Evolutionary conservation across 2,329 filamentous ascomycete genomes (phyloP).

Genomic region (Chrysosphaeria jannelii): DNA sequence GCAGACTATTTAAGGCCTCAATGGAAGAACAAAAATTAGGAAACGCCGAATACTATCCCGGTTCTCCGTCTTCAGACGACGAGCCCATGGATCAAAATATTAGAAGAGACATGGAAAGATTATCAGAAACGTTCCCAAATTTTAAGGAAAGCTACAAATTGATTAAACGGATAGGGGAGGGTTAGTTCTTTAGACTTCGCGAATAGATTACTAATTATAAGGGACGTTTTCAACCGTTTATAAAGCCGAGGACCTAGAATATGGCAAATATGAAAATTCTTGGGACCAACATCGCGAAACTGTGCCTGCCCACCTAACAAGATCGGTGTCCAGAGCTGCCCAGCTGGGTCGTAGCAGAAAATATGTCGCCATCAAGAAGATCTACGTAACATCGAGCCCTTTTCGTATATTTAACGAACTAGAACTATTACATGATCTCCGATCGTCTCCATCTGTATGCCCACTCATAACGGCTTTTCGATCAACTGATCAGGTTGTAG

Average conservation of each 20-base stretch:
- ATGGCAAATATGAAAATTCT: slow-evolving; percentile 54
- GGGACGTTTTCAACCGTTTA: slow-evolving; percentile 97
- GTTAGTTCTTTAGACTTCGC: too few species aligned
- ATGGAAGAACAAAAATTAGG: too few species aligned
- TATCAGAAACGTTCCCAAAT: slow-evolving; percentile 55
- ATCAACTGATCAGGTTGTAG: slow-evolving; percentile 76
- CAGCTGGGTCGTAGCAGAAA: slow-evolving; percentile 21
- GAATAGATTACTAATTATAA: slow-evolving; percentile 21
- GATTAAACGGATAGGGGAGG: slow-evolving; percentile 93
- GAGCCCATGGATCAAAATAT: slow-evolving; percentile 34
- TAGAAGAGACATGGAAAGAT: slow-evolving; percentile 59
- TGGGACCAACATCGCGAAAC: slow-evolving; percentile 53
- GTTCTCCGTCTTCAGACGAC: slow-evolving; percentile 32
- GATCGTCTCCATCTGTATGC: slow-evolving; percentile 59
- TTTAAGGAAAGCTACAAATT: slow-evolving; percentile 64
- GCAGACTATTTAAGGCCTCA: too few species aligned
- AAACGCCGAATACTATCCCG: too few species aligned
- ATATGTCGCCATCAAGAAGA: slow-evolving; percentile 95
- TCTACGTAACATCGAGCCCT: slow-evolving; percentile 92
- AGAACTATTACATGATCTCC: slow-evolving; percentile 67
- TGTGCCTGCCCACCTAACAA: too few species aligned
- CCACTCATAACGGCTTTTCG: slow-evolving; percentile 94
- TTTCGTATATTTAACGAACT: slow-evolving; percentile 86
- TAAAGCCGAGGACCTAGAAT: slow-evolving; percentile 81
- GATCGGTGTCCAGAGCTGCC: neutral